Percentiles rank a stretch among this genome's conserved stretches.
Evolutionary conservation across 345 rosid genomes (phyloP).

Genomic region (Euphorbia peplus): DNA sequence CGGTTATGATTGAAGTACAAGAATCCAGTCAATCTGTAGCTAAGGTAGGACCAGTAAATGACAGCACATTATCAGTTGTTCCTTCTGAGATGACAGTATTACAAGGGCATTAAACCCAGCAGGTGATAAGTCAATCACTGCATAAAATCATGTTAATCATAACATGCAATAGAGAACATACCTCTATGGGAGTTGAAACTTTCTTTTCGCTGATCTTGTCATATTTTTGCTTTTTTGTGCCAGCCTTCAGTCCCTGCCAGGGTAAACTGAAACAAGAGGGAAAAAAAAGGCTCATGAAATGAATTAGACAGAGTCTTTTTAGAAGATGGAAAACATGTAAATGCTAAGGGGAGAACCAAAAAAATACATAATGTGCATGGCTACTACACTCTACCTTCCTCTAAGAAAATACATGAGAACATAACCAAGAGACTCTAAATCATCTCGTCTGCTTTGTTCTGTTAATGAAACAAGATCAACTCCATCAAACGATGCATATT

Average conservation of each 20-base stretch:
- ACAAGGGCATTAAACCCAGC: neutral
- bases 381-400: conserved; percentile 61
- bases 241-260: conserved; percentile 95
- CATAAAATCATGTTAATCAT: neutral
- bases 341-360: neutral
- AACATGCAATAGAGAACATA: conserved; percentile 21
- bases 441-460: conserved; percentile 99
- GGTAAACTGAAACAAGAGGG: conserved; percentile 63
- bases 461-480: conserved; percentile 25
- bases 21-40: conserved; percentile 1
- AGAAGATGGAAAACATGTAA: neutral
- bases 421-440: conserved; percentile 97
- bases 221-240: conserved; percentile 96
- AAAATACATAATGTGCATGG: neutral
- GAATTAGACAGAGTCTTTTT: conserved; percentile 14
- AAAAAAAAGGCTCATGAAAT: conserved; percentile 3
- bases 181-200: conserved; percentile 91
- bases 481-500: conserved; percentile 1
- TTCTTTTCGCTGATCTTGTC: conserved; percentile 96
- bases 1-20: neutral
- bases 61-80: neutral
- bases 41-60: neutral
- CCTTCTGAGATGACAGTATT: neutral
- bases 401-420: conserved; percentile 94
- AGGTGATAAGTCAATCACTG: neutral